Evolutionary conservation across 805 yeast species (phyloP).

Genomic region (Candida pini): DNA sequence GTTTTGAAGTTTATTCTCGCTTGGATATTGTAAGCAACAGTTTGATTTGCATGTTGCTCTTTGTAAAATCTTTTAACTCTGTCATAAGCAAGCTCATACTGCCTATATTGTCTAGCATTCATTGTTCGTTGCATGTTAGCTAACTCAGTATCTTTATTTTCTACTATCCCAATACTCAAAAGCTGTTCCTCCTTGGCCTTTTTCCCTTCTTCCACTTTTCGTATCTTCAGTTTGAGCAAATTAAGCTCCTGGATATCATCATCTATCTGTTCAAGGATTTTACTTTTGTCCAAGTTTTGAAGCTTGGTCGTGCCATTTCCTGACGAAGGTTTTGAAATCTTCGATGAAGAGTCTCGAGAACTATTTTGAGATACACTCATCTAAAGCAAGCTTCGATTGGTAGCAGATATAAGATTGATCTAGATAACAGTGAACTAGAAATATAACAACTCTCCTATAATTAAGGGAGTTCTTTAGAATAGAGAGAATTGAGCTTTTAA

Average conservation of each 20-base stretch:
- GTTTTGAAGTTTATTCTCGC: slow-evolving; percentile 69
- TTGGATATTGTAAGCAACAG: slow-evolving; percentile 67
- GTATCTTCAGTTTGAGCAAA: slow-evolving; percentile 28
- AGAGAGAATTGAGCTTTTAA: no score
- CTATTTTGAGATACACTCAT: no score
- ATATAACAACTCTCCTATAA: no score
- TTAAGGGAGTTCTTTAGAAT: no score
- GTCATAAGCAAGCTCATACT: slow-evolving; percentile 64
- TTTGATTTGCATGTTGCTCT: slow-evolving; percentile 65
- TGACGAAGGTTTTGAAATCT: no score
- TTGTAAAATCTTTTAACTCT: slow-evolving; percentile 60
- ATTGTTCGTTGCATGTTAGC: no score
- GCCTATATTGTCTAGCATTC: slow-evolving; percentile 52
- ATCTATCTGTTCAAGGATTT: slow-evolving; percentile 34
- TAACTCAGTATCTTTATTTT: slow-evolving; percentile 1
- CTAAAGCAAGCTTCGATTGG: no score
- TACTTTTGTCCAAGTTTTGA: slow-evolving; percentile 28
- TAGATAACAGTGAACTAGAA: no score
- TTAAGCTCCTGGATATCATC: slow-evolving; percentile 40
- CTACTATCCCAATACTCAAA: slow-evolving; percentile 5
- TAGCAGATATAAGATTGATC: no score
- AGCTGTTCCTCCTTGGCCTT: slow-evolving; percentile 9
- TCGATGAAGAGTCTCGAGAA: no score
- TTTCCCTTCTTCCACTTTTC: slow-evolving; percentile 15
- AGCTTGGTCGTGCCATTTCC: no score